Evolutionary conservation across 2,329 filamentous ascomycete genomes (phyloP), one percentile per base, ranked within the genome.

Genomic region (Dactylellina parvicollis): DNA sequence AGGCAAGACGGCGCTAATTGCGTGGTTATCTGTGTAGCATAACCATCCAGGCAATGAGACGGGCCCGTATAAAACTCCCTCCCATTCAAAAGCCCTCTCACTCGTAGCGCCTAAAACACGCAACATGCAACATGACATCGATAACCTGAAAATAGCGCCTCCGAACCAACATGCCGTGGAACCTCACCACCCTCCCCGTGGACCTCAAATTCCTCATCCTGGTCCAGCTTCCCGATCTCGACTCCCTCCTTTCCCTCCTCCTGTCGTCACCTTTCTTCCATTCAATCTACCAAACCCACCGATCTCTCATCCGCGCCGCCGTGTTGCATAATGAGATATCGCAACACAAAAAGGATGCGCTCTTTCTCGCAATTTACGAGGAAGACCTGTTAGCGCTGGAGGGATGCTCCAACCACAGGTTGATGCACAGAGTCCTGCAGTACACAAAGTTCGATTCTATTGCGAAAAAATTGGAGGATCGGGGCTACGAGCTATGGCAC

Each of bases 261-360:
- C 32, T 2, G 34, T n/a, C 32, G 5, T 55, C 50, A 7, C 20
- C 30, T 2, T 3, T 16, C 18, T 55, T 38, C 20, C 8, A 38
- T 26, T 38, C 18, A 4, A 18, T 38, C 28, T 55, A 20, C 50
- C 14, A 55, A 16, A 7, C 2, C 22, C 38, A 38, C 50, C 8
- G 16, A 38, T 3, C 9, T n/a, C 8, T 4, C 22, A 55, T 55
- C 18, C 32, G n/a, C n/a, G 14, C 20, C 7, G 9, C 50, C 1
- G 50, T 55, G 16, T 38, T 36, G 50, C 3, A 55, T 22, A 55
- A 55, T 18, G 50, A 55, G 50, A 55, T 55, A 30, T 1, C 8
- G 14, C 47, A 52, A 52, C 47, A 52, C 47, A 52, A 52, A 40
- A n/a, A 30, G 50, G 50, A 55, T 12, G 30, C 50, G 3, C 32